Conservation (phyloP, 805 yeast species). For the Wickerhamiella siamensis region DNA sequence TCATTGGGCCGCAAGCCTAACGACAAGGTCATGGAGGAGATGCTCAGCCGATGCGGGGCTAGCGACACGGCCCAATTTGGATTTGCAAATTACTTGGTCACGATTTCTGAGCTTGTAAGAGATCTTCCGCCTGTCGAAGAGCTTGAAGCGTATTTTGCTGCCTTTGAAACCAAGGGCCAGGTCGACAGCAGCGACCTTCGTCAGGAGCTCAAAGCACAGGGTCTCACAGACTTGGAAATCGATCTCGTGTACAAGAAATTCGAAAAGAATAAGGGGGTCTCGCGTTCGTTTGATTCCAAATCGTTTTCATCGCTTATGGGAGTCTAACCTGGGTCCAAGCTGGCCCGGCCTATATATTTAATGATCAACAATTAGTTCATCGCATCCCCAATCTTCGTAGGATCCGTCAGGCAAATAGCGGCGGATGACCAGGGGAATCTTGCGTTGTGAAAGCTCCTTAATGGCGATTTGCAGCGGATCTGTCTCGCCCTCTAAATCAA, state of each 20-base stretch:
- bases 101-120: conserved; percentile 16
- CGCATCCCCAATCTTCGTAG: conserved; percentile 98
- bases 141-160: conserved; percentile 15
- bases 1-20: conserved; percentile 15
- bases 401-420: conserved; percentile 94
- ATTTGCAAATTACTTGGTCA: conserved; percentile 17
- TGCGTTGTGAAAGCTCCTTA: conserved; percentile 89
- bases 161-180: conserved; percentile 13
- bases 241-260: conserved; percentile 11
- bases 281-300: neutral
- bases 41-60: conserved; percentile 18
- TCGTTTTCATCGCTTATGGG: conserved; percentile 1
- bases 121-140: conserved; percentile 16
- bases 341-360: no score
- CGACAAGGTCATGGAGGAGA: conserved; percentile 11
- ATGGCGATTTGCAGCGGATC: conserved; percentile 96
- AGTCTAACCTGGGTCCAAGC: neutral
- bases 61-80: conserved; percentile 8
- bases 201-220: conserved; percentile 12
- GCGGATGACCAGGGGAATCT: conserved; percentile 89
- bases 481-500: conserved; percentile 96
- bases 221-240: conserved; percentile 12
- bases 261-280: conserved; percentile 5
- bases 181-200: conserved; percentile 13
- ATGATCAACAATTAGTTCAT: conserved; percentile 83